These are phyloP conservation scores for Plasmodium gallinaceum DNA, from an alignment of 169 alveolate genomes.

Conservation along the genomic window DNA sequence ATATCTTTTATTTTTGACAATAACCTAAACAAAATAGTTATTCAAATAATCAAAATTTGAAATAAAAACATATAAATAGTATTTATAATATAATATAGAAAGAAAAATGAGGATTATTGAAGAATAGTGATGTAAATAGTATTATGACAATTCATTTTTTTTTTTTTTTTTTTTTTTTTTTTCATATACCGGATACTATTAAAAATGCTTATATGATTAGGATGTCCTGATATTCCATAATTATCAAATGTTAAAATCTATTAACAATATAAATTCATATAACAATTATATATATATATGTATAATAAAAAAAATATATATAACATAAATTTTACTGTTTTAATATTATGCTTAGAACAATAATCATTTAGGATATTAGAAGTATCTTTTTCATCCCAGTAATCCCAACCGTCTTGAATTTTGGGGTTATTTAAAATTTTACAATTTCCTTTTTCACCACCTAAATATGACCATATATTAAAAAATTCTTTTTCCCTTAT, in stretches of 20 bases:
- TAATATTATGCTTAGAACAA: constrained; percentile 28
- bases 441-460: constrained; percentile 41
- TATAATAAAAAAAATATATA: too few species aligned
- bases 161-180: neutral
- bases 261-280: neutral
- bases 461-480: constrained; percentile 78
- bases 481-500: constrained; percentile 74
- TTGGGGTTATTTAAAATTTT: constrained; percentile 18
- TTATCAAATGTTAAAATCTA: constrained; percentile 83
- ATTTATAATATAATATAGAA: too few species aligned
- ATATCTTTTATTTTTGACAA: constrained; percentile 30
- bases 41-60: too few species aligned
- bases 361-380: constrained; percentile 20
- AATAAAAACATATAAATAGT: too few species aligned
- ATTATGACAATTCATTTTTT: neutral
- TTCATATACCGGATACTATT: constrained; percentile 61
- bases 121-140: neutral
- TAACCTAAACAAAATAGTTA: constrained; percentile 3
- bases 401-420: constrained; percentile 35
- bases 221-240: constrained; percentile 84
- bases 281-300: neutral
- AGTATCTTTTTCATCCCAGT: constrained; percentile 42
- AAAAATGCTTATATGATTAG: constrained; percentile 80
- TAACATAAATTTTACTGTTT: constrained; percentile 2
- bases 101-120: neutral